Percentiles rank a stretch among this genome's conserved stretches.
Evolutionary conservation across 257 asterid species (phyloP).

Genomic region (Sherardia arvensis): DNA sequence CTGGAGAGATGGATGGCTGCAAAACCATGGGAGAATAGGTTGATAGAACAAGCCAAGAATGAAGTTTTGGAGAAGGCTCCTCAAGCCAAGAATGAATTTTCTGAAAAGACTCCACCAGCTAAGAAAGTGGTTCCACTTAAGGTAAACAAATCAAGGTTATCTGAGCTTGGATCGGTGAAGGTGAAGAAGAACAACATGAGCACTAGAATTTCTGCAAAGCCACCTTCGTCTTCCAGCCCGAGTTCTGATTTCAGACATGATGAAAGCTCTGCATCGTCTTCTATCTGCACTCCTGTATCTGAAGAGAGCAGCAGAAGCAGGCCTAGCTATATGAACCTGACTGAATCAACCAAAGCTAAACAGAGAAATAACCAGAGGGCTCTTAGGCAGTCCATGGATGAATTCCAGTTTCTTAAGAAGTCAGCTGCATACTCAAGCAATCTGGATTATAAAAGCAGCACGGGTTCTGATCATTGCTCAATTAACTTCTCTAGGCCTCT

Average conservation of each 20-base stretch:
- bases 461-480: conserved; percentile 30
- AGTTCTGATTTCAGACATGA: conserved; percentile 64
- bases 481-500: conserved; percentile 26
- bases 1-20: conserved; percentile 97
- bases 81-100: conserved; percentile 10
- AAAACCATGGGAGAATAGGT: conserved; percentile 88
- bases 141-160: conserved; percentile 20
- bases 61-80: conserved; percentile 36
- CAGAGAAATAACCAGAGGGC: conserved; percentile 43
- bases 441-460: conserved; percentile 44
- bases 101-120: neutral
- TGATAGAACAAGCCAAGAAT: conserved; percentile 47
- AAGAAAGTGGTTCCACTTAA: conserved; percentile 12
- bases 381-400: conserved; percentile 74
- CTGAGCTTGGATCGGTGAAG: conserved; percentile 41
- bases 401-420: conserved; percentile 61
- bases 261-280: conserved; percentile 71
- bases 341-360: conserved; percentile 83
- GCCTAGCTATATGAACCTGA: conserved; percentile 84
- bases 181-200: conserved; percentile 60
- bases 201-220: conserved; percentile 59
- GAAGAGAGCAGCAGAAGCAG: conserved; percentile 43
- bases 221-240: conserved; percentile 77
- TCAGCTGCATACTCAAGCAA: conserved; percentile 21
- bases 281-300: conserved; percentile 36